Conservation (phyloP, 2,329 filamentous ascomycete genomes). For the Plenodomus biglobosus region DNA sequence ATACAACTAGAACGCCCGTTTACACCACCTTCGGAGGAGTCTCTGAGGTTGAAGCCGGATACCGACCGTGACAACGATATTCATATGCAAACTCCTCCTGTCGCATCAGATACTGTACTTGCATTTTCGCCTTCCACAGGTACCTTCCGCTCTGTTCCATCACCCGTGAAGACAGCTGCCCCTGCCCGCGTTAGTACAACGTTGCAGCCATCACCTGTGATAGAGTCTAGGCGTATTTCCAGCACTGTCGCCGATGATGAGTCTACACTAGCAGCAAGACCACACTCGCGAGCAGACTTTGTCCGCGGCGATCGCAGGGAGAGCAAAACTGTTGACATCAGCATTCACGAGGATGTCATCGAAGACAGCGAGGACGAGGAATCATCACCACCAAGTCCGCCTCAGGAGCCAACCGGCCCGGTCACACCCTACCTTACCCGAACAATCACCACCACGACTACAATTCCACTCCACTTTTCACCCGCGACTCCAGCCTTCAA, state of each 20-base stretch:
- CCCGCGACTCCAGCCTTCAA: conserved; percentile 41
- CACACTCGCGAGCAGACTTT: conserved; percentile 13
- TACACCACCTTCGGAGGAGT: conserved; percentile 24
- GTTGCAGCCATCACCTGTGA: conserved; percentile 19
- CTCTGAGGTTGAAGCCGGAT: background rate
- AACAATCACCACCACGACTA: conserved; percentile 53
- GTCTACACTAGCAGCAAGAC: conserved; percentile 10
- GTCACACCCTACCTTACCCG: conserved; percentile 42
- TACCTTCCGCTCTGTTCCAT: conserved; percentile 40
- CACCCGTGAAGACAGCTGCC: conserved; percentile 28
- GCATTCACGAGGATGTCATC: conserved; percentile 38
- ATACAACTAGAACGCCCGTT: conserved; percentile 18
- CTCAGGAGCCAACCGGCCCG: conserved; percentile 25
- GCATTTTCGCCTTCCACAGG: conserved; percentile 44
- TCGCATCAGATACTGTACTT: conserved; percentile 24
- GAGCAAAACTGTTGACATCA: conserved; percentile 22
- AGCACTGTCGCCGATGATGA: conserved; percentile 13
- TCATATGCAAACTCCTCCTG: conserved; percentile 8
- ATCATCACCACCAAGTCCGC: conserved; percentile 21
- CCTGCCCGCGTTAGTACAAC: conserved; percentile 10
- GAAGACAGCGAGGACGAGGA: conserved; percentile 37
- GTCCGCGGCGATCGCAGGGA: conserved; percentile 9
- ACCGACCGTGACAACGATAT: conserved; percentile 13
- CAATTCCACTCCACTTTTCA: conserved; percentile 52
- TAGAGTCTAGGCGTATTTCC: conserved; percentile 21